Percentiles rank a stretch among this genome's conserved stretches.
Conservation (phyloP, 345 rosid genomes). For the Abelmoschus esculentus region DNA sequence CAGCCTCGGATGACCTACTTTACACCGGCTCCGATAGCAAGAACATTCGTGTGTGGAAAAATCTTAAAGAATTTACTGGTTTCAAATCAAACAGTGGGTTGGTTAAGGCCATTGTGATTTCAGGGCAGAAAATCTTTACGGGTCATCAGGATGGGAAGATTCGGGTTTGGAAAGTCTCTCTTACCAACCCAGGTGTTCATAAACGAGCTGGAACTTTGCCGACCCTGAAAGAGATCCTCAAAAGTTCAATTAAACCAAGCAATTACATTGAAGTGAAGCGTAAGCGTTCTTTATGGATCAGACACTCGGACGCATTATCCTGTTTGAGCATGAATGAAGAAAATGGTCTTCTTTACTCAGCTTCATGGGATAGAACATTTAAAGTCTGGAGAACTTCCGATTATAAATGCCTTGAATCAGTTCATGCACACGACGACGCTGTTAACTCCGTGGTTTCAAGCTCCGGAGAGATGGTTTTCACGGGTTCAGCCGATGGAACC, state of each 20-base stretch:
- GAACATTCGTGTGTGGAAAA: conserved; percentile 95
- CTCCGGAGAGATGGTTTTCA: conserved; percentile 48
- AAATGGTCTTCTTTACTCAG: conserved; percentile 64
- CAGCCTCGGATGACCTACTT: conserved; percentile 70
- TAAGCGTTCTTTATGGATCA: conserved; percentile 79
- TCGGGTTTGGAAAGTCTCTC: conserved; percentile 75
- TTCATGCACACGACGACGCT: conserved; percentile 87
- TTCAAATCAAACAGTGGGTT: conserved; percentile 90
- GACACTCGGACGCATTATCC: conserved; percentile 81
- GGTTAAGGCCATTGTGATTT: conserved; percentile 76
- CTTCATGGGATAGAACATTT: conserved; percentile 88
- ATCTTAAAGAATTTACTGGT: conserved; percentile 71
- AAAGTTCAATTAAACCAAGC: conserved; percentile 79
- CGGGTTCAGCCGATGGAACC: conserved; percentile 93
- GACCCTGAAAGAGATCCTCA: conserved; percentile 74
- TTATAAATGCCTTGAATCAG: conserved; percentile 76
- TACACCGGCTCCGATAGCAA: conserved; percentile 96
- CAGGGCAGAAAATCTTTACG: conserved; percentile 74
- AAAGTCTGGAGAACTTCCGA: conserved; percentile 89
- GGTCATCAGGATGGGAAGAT: conserved; percentile 96
- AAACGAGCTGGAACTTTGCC: conserved; percentile 79
- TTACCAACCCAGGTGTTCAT: conserved; percentile 56
- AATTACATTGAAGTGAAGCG: conserved; percentile 69
- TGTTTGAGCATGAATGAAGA: conserved; percentile 71
- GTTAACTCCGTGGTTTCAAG: conserved; percentile 68